Evolutionary conservation across 352 stramenopile genomes (phyloP), one percentile per base, ranked within the genome.

Genomic region (Globisporangium radiosum): DNA sequence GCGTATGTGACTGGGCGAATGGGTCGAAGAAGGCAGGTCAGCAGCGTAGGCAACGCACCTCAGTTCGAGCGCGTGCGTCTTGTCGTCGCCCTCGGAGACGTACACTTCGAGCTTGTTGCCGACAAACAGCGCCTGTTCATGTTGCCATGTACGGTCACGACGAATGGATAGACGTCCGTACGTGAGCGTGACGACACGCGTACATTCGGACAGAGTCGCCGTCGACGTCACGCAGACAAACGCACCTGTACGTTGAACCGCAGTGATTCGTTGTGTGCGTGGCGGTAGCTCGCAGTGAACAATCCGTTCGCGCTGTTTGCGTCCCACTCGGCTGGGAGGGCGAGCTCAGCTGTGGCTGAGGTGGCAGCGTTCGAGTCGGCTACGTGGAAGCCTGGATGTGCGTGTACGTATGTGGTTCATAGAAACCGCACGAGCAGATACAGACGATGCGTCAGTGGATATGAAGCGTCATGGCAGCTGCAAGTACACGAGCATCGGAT

Each of bases 91-190:
- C 25, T 87, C 75, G 4, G 79, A 90, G 14, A 94, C 63, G 65
- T 92, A 92, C 47, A 92, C 69, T 57, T 91, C 78, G 25, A 94
- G 85, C 59, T 87, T 92, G 52, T 69, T 75, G 25, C 78, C 75
- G 47, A 94, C 78, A 59, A 87, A 90, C 44, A 94, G 56, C 14
- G 73, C 78, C 83, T 94, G 42, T 8, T 7, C 25, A 33, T 33
- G 25, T 33, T 33, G 25, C 25, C 25, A 33, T 33, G 25, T 33
- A 33, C 25, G 25, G 25, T 33, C 25, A 33, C 2, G 25, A 33
- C 25, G 25, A 33, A 33, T 33, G 25, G 25, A 33, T 33, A 33
- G 25, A 33, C 25, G 25, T 33, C 25, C 25, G 25, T 33, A 33
- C 1, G 25, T 33, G 25, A 33, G 25, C 25, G 25, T 0, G 25